These are phyloP conservation scores for Raffaelea arxii DNA, from an alignment of 2,329 filamentous ascomycete genomes.

Conservation along the genomic window DNA sequence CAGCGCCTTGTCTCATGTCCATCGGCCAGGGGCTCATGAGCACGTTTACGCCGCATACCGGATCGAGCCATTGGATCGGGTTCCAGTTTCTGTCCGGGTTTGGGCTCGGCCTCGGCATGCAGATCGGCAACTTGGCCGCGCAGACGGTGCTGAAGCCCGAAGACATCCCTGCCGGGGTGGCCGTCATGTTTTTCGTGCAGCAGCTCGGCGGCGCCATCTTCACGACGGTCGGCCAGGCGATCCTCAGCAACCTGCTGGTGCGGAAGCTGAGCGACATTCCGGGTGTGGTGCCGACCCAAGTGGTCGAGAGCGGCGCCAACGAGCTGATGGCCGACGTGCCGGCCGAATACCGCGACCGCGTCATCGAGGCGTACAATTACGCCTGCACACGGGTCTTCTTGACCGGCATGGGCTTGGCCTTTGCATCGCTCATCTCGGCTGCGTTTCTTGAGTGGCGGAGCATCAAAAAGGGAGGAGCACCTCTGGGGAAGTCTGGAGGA, in stretches of 20 bases:
- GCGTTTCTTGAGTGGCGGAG: slow-evolving; percentile 56
- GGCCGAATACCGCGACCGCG: slow-evolving; percentile 35
- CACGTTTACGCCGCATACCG: slow-evolving; percentile 38
- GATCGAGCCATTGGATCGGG: slow-evolving; percentile 45
- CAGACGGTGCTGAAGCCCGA: slow-evolving; percentile 42
- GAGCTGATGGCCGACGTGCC: slow-evolving; percentile 46
- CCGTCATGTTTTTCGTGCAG: slow-evolving; percentile 48
- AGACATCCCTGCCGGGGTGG: slow-evolving; percentile 45
- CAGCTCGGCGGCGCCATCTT: slow-evolving; percentile 50
- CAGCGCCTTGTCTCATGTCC: slow-evolving; percentile 38
- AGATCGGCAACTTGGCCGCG: slow-evolving; percentile 45
- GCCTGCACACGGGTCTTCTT: slow-evolving; percentile 55
- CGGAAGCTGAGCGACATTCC: slow-evolving; percentile 28
- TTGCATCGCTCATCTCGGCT: slow-evolving; percentile 46
- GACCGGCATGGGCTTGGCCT: slow-evolving; percentile 45
- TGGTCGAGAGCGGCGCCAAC: slow-evolving; percentile 46
- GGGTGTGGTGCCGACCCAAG: slow-evolving; percentile 28
- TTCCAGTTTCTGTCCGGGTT: slow-evolving; percentile 51
- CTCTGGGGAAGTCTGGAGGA: slow-evolving; percentile 1
- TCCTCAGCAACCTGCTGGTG: slow-evolving; percentile 38
- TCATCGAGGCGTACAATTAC: slow-evolving; percentile 56
- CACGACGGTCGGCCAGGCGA: slow-evolving; percentile 45
- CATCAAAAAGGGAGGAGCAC: slow-evolving; percentile 42
- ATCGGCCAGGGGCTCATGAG: slow-evolving; percentile 48
- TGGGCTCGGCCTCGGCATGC: slow-evolving; percentile 49